Evolutionary conservation across 192 early-diverging fungal species (phyloP), one percentile per base, ranked within the genome.

Genomic region (Backusella macrospora): DNA sequence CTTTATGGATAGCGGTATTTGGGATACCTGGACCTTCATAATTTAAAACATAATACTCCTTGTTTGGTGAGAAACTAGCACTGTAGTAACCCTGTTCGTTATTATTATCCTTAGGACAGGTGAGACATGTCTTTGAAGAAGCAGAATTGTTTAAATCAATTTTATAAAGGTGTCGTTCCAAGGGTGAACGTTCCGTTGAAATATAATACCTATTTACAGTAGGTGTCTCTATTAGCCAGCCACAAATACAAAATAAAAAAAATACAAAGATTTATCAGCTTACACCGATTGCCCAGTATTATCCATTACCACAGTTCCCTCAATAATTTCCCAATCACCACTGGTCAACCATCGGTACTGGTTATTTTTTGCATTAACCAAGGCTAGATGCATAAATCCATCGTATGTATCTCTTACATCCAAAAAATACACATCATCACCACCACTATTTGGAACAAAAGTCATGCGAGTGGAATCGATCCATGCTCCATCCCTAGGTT

Each of bases 1-100:
- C 81, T 72, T 87, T 89, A 67, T 86, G 84, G 9, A 95, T 85
- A 18, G 82, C 85, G 73, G 90, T 88, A 84, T 87, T 94, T 6
- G 96, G 96, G 12, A 96, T 80, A 74, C 88, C 89, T 1, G 97
- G 97, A 0, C 97, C 97, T 23, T 82, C 74, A 73, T 98, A 96
- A 26, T 82, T 81, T 10, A 97, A 79, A 59, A 88, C 52, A 70
- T 93, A 94, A 80, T 93, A 96, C 18, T 84, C 82, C 48, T 82
- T 88, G 8, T 86, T 84, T 0, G 90, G 85, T 8, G 95, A 96
- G 78, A 98, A 95, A 8, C 74, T 77, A 0, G 87, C 92, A 8
- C 72, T 63, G 72, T 95, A 98, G 69, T 83, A 91, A 6, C 89
- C 92, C 15, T 70, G 76, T 34, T 81, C 70, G 38, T 83, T 79